These are phyloP conservation scores for Dryas drummondii DNA, from an alignment of 306 rosid species.

Conservation along the genomic window DNA sequence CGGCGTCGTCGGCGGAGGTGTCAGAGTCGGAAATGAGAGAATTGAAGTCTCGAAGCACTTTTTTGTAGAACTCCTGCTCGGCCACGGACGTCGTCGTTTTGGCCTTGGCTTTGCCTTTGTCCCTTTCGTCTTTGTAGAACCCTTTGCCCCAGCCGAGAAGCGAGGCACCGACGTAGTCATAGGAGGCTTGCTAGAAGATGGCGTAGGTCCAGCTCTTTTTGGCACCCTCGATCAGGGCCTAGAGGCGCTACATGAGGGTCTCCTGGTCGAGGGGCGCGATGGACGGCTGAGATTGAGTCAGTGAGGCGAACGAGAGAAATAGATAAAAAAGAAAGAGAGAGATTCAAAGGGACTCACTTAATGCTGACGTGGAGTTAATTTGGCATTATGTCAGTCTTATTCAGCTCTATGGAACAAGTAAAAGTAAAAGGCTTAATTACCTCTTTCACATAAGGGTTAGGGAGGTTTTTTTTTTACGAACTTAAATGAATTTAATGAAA, in stretches of 20 bases:
- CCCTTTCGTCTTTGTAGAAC: constrained; percentile 84
- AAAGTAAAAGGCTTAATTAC: no score
- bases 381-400: no score
- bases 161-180: constrained; percentile 50
- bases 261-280: constrained; percentile 63
- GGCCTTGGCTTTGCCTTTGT: constrained; percentile 43
- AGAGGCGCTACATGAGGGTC: constrained; percentile 84
- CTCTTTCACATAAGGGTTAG: no score
- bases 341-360: no score
- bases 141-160: constrained; percentile 95
- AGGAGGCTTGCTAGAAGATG: constrained; percentile 89
- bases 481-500: no score
- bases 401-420: no score
- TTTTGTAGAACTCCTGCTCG: constrained; percentile 80
- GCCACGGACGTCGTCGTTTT: constrained; percentile 36
- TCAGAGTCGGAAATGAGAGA: constrained; percentile 76
- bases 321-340: no score
- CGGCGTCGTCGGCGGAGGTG: constrained; percentile 42
- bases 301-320: background rate
- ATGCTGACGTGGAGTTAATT: no score
- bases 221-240: constrained; percentile 70
- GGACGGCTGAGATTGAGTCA: constrained; percentile 27
- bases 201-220: constrained; percentile 85
- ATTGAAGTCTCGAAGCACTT: constrained; percentile 77
- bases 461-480: no score